Percentiles rank a stretch among this genome's conserved stretches.
phyloP scores from a whole-genome alignment of 148 eudicot genomes.

The Pouteria glomerata region DNA sequence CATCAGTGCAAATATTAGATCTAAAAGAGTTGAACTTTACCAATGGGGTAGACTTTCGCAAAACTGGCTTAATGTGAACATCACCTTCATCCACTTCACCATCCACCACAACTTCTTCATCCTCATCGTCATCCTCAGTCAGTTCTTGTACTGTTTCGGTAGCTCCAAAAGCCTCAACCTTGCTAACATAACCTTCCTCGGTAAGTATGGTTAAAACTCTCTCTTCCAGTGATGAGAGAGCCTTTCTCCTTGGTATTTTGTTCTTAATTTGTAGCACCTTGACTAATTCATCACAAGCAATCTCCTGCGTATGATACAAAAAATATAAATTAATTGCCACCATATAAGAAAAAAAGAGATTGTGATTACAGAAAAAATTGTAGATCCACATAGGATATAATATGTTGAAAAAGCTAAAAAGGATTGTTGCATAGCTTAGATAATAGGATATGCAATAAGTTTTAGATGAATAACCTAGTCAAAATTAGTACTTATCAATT shows the following conservation, averaged over 20 bases:
- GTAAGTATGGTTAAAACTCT: conserved; percentile 78
- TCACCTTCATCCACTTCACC: conserved; percentile 99
- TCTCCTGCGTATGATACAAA: conserved; percentile 54
- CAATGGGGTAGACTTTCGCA: conserved; percentile 54
- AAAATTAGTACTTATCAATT: no score
- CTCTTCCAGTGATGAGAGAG: conserved; percentile 76
- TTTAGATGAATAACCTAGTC: neutral
- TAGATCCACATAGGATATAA: neutral
- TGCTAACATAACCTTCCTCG: conserved; percentile 83
- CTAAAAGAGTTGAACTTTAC: conserved; percentile 32
- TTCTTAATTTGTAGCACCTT: conserved; percentile 72
- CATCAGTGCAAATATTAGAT: neutral
- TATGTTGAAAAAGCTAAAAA: neutral
- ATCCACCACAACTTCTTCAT: conserved; percentile 93
- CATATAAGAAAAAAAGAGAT: no score
- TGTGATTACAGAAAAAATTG: neutral
- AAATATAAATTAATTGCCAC: neutral
- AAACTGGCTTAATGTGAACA: conserved; percentile 87
- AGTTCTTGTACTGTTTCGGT: conserved; percentile 53
- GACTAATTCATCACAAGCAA: conserved; percentile 78
- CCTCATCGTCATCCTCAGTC: conserved; percentile 84
- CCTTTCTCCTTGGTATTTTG: conserved; percentile 93
- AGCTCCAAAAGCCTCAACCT: conserved; percentile 43
- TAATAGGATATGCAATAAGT: neutral
- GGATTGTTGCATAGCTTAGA: neutral